Conservation (phyloP, 306 rosid genomes). For the Lotus japonicus region DNA sequence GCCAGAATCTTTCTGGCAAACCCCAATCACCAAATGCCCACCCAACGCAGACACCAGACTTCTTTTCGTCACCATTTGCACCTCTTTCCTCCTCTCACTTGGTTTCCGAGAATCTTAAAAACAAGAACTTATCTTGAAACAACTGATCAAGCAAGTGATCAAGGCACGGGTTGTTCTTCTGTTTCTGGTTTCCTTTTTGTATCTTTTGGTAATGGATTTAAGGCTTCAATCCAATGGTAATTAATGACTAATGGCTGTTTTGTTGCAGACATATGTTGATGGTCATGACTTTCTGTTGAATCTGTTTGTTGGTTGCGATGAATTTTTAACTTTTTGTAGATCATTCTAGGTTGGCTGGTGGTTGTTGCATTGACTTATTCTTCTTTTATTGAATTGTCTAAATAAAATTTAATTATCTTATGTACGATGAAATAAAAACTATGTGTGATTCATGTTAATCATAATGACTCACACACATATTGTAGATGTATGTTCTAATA, state of each 20-base stretch:
- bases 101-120: too few relatives aligned
- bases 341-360: neutral
- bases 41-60: too few relatives aligned
- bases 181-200: neutral
- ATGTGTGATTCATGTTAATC: neutral
- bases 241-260: conserved; percentile 4
- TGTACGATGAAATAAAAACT: neutral
- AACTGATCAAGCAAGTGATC: too few relatives aligned
- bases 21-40: too few relatives aligned
- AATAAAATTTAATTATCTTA: neutral
- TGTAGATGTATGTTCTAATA: neutral
- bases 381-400: neutral
- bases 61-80: too few relatives aligned
- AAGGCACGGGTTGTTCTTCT: neutral
- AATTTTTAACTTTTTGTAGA: neutral
- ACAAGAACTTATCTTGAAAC: too few relatives aligned
- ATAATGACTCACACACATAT: neutral
- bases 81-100: too few relatives aligned
- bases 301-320: neutral
- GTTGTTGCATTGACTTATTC: neutral
- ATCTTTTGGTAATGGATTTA: neutral
- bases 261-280: neutral
- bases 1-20: too few relatives aligned
- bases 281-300: neutral
- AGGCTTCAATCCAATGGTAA: neutral